phyloP scores from a whole-genome alignment of 2,329 filamentous ascomycete genomes.

The Fusarium sp. region DNA sequence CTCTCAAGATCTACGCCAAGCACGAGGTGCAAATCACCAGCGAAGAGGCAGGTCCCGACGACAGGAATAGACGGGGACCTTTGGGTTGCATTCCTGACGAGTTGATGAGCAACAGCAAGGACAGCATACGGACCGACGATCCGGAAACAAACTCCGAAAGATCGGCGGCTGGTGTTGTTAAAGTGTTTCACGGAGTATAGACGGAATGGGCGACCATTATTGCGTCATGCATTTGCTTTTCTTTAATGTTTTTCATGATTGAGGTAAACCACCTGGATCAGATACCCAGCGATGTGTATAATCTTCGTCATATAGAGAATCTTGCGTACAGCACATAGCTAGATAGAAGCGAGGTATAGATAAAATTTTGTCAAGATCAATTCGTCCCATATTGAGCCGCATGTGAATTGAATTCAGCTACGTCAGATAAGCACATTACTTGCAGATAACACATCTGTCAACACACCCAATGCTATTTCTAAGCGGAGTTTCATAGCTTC shows the following conservation, averaged over 20 bases:
- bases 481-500: not conserved
- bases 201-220: not conserved
- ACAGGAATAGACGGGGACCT: slow-evolving; percentile 41
- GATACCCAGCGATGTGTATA: slow-evolving; percentile 19
- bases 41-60: slow-evolving; percentile 41
- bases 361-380: not conserved
- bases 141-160: slow-evolving; percentile 44
- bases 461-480: no score
- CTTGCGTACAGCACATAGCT: slow-evolving; percentile 21
- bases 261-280: slow-evolving; percentile 14
- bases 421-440: no score
- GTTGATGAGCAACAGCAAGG: slow-evolving; percentile 33
- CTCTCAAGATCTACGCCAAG: slow-evolving; percentile 55
- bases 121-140: slow-evolving; percentile 42
- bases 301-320: slow-evolving; percentile 12
- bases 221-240: slow-evolving; percentile 4
- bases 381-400: not conserved
- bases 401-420: not conserved
- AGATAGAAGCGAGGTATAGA: slow-evolving; percentile 5
- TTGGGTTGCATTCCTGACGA: slow-evolving; percentile 39
- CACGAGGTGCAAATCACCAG: slow-evolving; percentile 51
- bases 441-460: not conserved
- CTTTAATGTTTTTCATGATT: slow-evolving; percentile 22
- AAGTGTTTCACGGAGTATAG: slow-evolving; percentile 48
- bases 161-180: slow-evolving; percentile 46